Base-by-base conservation (phyloP, 1,284 basidiomycete genomes). In the Moesziomyces sp. region DNA sequence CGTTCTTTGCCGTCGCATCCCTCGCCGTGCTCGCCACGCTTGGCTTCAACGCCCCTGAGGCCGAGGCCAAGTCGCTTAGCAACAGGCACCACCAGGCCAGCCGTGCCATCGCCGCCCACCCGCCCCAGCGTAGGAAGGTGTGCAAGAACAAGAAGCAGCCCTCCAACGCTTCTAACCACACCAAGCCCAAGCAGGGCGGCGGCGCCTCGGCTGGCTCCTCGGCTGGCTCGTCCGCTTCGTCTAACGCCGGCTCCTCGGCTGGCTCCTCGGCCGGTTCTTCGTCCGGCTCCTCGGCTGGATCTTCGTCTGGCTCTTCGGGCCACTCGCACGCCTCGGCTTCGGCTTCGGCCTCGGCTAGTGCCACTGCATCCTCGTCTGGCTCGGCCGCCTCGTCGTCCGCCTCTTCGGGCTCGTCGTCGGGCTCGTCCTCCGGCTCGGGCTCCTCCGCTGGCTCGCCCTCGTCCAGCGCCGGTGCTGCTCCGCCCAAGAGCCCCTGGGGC, bases 1-100 rank as follows among this genome's bases (percentile, higher is more conserved):
- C 63, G 40, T 24, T 59, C 50, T 58, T 67, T 40, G 50, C 59
- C 46, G 59, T 67, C 38, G 70, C 64, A 23, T 58, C 52, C 42
- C 63, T 73, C 40, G 70, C 64, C 19, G 51, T 73, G 47, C 59
- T 73, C 40, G 56, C 64, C 57, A 56, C 50, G 24, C 52, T 67
- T 19, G 58, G 64, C 56, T 63, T 57, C 43, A 55, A 45, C 49
- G 53, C 56, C 48, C 63, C 46, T 26, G 51, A 53, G 59, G 56
- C 53, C 21, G 48, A 67, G n/a, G 70, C 70, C 48, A 73, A 64
- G 64, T 56, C 63, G 56, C 63, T 73, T 51, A 73, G 70, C 64
- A 67, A 62, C 60, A 47, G 70, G 30, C 59, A 73, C 42, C 52
- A 46, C 6, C 14, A 63, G 30, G 51, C 56, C 54, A 28, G 26